phyloP scores from a whole-genome alignment of 768 basidiomycete genomes.

The Amanita brunnescens region DNA sequence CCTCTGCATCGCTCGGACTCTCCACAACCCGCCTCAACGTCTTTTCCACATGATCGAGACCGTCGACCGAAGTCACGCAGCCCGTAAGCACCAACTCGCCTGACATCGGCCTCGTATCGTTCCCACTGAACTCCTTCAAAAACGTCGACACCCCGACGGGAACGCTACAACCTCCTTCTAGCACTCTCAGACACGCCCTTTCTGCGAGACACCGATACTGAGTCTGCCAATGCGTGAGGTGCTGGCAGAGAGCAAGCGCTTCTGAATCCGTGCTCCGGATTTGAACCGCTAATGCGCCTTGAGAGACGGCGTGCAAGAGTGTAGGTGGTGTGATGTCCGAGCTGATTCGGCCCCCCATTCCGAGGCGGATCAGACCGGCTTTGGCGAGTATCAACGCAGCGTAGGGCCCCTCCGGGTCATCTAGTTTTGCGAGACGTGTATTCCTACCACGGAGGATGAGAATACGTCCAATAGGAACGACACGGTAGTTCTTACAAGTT shows the following conservation, averaged over 20 bases:
- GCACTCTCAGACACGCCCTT: constrained; percentile 75
- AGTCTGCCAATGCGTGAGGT: constrained; percentile 69
- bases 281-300: constrained; percentile 88
- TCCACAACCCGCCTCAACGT: constrained; percentile 44
- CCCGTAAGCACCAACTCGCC: constrained; percentile 54
- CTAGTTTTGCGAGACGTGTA: constrained; percentile 87
- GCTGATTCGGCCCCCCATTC: constrained; percentile 67
- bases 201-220: constrained; percentile 77
- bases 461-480: too few relatives aligned
- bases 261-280: constrained; percentile 59
- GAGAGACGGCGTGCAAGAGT: constrained; percentile 85
- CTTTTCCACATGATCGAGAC: constrained; percentile 61
- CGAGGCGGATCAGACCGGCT: constrained; percentile 81
- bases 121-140: constrained; percentile 25
- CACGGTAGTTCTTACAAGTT: constrained; percentile 56
- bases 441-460: constrained; percentile 37
- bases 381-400: constrained; percentile 88
- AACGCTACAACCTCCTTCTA: constrained; percentile 97
- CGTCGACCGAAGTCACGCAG: constrained; percentile 80
- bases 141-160: constrained; percentile 77
- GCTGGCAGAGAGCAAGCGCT: constrained; percentile 53
- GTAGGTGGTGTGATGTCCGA: constrained; percentile 64
- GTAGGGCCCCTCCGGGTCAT: constrained; percentile 71
- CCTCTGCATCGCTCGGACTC: constrained; percentile 53
- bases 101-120: too few relatives aligned